Conservation (phyloP, 192 early-diverging fungal genomes). For the Spinellus fusiger region DNA sequence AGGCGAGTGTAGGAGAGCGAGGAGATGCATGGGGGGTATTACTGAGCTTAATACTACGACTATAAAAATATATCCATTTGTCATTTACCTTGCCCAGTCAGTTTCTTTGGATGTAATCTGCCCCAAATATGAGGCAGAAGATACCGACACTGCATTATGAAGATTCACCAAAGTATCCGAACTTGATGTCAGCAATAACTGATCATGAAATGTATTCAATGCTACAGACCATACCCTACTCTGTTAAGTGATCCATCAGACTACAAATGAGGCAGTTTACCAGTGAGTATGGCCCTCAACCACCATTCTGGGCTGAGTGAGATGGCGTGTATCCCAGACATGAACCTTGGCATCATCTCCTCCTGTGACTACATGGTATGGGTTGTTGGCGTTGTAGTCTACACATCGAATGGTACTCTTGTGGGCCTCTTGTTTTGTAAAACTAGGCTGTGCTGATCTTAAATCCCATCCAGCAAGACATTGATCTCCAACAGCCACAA, state of each 20-base stretch:
- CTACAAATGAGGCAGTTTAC: slow-evolving; percentile 38
- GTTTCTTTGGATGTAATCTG: slow-evolving; percentile 34
- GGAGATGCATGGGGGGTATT: background rate
- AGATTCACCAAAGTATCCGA: slow-evolving; percentile 87
- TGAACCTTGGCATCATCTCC: slow-evolving; percentile 86
- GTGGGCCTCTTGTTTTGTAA: slow-evolving; percentile 62
- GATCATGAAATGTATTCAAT: slow-evolving; percentile 90
- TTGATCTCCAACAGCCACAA: slow-evolving; percentile 56
- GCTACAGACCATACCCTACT: slow-evolving; percentile 74
- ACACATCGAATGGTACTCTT: slow-evolving; percentile 61
- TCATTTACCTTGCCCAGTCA: background rate
- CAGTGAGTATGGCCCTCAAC: slow-evolving; percentile 83
- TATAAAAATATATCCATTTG: background rate
- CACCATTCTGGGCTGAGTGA: slow-evolving; percentile 50
- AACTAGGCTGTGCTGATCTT: slow-evolving; percentile 34
- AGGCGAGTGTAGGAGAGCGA: background rate
- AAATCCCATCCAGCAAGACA: slow-evolving; percentile 69
- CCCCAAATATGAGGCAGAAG: slow-evolving; percentile 62
- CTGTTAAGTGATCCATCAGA: too few species aligned
- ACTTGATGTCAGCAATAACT: slow-evolving; percentile 79
- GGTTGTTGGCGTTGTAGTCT: slow-evolving; percentile 86
- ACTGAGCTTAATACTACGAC: background rate
- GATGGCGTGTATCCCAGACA: slow-evolving; percentile 80
- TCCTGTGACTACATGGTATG: slow-evolving; percentile 74
- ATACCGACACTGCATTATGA: slow-evolving; percentile 79